Evolutionary conservation across 129 eudicot species (phyloP), one percentile per base, ranked within the genome.

Genomic region (Lonicera japonica): DNA sequence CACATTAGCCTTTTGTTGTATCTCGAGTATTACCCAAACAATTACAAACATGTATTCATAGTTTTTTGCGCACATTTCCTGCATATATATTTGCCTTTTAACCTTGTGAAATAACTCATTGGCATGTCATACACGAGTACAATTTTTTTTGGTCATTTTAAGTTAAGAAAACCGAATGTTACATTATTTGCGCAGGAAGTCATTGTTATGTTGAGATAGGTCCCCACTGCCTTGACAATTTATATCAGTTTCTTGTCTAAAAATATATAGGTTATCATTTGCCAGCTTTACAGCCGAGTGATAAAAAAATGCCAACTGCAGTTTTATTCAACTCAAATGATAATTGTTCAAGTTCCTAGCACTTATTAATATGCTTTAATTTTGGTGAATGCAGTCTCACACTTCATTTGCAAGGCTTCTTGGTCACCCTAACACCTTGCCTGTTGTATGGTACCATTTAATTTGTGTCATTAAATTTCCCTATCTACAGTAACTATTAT

Each of bases 321-420:
- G 21, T 50, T 50, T 16, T n/a, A 16, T 8, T n/a, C 34, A 18
- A 59, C 43, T 25, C 25, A 9, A 4, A n/a, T 59, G 22, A 36
- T 5, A 41, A 20, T 21, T 24, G 15, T 68, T 68, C 52, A 15
- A 23, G 21, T 36, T n/a, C 59, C 59, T 14, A 20, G 18, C 61
- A 55, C 69, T 70, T 70, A 60, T 60, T 25, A 48, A 56, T 47
- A 17, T 14, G 11, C 50, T 46, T 64, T 67, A 25, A 51, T 64
- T 72, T 64, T 55, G 54, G 52, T 76, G 71, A 29, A 16, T 67
- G 68, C 85, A 92, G 98, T 92, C 87, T 64, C 98, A 87, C 69
- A 87, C 98, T 18, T 87, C 98, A 66, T 75, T 92, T 76, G 98
- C 98, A 41, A 82, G 98, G 82, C 86, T 92, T 68, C 79, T 92